Evolutionary conservation across 192 early-diverging fungal genomes (phyloP).

Genomic region (Geranomyces variabilis): DNA sequence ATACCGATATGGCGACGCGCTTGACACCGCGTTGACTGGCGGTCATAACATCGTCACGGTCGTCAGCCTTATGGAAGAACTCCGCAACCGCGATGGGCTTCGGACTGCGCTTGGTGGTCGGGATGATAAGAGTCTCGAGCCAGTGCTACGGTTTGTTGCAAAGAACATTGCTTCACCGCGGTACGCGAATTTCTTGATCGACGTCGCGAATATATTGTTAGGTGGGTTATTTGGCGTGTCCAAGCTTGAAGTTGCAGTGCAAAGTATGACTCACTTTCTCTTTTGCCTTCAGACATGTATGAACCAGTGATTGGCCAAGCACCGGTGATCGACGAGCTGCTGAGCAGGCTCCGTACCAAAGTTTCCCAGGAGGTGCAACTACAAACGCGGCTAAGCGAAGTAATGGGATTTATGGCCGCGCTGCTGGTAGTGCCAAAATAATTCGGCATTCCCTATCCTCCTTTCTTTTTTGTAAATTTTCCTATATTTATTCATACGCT

Average conservation of each 20-base stretch:
- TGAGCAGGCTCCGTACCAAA: conserved; percentile 69
- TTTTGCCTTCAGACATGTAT: conserved; percentile 78
- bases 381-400: conserved; percentile 76
- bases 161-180: conserved; percentile 80
- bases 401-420: conserved; percentile 84
- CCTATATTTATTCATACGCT: neutral
- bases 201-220: conserved; percentile 74
- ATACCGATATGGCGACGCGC: conserved; percentile 87
- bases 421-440: conserved; percentile 50
- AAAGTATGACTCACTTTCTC: too few species aligned
- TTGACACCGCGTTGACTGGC: conserved; percentile 79
- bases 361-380: conserved; percentile 76
- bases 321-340: conserved; percentile 75
- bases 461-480: conserved; percentile 3
- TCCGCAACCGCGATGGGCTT: conserved; percentile 84
- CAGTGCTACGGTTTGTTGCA: conserved; percentile 79
- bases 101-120: conserved; percentile 78
- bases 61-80: conserved; percentile 83
- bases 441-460: neutral
- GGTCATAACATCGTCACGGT: conserved; percentile 59
- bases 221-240: conserved; percentile 51
- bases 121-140: conserved; percentile 85
- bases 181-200: conserved; percentile 76
- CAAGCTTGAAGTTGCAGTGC: neutral
- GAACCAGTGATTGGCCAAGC: conserved; percentile 78